These are phyloP conservation scores for Lupinus albus DNA, from an alignment of 306 rosid species.

Conservation along the genomic window DNA sequence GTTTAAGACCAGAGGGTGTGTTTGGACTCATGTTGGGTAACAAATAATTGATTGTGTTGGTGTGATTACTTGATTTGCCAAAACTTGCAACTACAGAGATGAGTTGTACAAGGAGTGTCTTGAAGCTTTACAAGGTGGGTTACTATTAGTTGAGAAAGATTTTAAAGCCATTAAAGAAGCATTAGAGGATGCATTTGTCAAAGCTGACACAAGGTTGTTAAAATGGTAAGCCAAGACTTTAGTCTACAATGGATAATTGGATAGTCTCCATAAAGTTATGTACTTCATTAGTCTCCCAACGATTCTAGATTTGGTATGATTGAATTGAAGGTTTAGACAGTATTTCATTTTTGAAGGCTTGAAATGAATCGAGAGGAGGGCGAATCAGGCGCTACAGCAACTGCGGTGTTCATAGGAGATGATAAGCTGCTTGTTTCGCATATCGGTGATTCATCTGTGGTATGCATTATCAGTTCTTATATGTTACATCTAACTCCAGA, in stretches of 20 bases:
- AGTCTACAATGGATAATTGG: not conserved
- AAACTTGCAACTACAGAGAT: slow-evolving; percentile 59
- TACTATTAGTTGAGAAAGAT: slow-evolving; percentile 62
- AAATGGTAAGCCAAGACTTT: slow-evolving; percentile 56
- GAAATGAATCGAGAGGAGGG: slow-evolving; percentile 69
- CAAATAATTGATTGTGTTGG: not conserved
- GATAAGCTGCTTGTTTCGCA: slow-evolving; percentile 77
- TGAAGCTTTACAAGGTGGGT: slow-evolving; percentile 77
- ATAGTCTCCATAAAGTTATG: not conserved
- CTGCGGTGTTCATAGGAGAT: slow-evolving; percentile 65
- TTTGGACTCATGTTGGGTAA: not conserved
- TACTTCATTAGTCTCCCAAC: not conserved
- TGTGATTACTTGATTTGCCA: slow-evolving; percentile 17
- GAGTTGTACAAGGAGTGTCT: slow-evolving; percentile 89
- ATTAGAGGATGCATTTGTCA: slow-evolving; percentile 68
- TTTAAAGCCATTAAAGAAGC: slow-evolving; percentile 66
- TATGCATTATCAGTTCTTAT: slow-evolving; percentile 43
- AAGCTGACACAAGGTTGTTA: slow-evolving; percentile 66
- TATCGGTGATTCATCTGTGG: slow-evolving; percentile 89
- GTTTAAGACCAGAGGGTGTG: not conserved
- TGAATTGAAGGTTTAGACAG: slow-evolving; percentile 62
- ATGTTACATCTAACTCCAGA: slow-evolving; percentile 24
- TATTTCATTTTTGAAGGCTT: slow-evolving; percentile 80
- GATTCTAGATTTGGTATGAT: slow-evolving; percentile 45
- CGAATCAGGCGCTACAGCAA: slow-evolving; percentile 93